Evolutionary conservation across 208 protist genomes (phyloP), one percentile per base, ranked within the genome.

Genomic region (Wallacemonas sp.): DNA sequence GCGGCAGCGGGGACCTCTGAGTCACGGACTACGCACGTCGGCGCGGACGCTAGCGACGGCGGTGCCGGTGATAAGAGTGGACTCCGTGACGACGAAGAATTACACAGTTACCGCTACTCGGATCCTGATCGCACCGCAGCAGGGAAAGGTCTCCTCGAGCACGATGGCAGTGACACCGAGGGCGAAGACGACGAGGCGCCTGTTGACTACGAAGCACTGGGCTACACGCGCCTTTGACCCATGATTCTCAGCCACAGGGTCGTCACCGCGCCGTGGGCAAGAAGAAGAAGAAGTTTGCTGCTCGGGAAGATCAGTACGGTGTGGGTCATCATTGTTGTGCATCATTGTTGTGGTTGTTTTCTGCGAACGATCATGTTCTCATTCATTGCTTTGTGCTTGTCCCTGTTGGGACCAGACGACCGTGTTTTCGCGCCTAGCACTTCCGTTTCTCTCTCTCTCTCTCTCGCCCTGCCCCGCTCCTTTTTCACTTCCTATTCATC

Each of bases 161-260:
- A 45, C 24, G 45, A 53, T 34, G 30, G 21, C 27, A 63, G 44
- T 1, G 74, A 45, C 19, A 60, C 68, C 21, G 53, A 55, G 34
- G 27, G 32, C n/a, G 26, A 33, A 13, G 37, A 39, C 4, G 50
- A 58, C 26, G 68, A 74, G 21, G 53, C 34, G 21, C 48, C 21
- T 1, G 61, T 60, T 2, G 66, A 68, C 24, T 81, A 81, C 27
- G n/a, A 36, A 19, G 52, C 33, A 8, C 38, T 55, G 26, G 75
- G 75, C 21, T 81, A 81, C 66, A 52, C 53, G 13, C 62, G 64
- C 0, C 34, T 81, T 0, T 81, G 27, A 59, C 12, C 29, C 45
- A 9, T 52, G 19, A n/a, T 19, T 24, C 45, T 19, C 45, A n/a
- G 9, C 8, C 22, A 9, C 45, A 26, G 12, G 12, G 22, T 36